Base-by-base conservation (phyloP, 1,284 basidiomycete species). In the Pyrrhoderma lamaoense region DNA sequence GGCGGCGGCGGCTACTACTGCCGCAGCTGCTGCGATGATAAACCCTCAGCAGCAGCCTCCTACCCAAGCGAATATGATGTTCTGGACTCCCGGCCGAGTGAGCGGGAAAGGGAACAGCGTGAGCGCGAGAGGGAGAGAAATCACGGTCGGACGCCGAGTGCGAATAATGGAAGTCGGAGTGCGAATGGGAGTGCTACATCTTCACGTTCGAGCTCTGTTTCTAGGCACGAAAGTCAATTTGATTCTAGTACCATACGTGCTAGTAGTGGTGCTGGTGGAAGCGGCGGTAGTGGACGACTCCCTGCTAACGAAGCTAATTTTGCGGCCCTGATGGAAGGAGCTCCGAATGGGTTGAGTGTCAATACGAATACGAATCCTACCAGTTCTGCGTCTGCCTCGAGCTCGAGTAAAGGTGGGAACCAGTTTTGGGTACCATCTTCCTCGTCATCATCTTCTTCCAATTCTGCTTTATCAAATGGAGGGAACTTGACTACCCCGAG, bases 61-160 rank as follows among this genome's bases (percentile, higher is more conserved):
- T 34, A 51, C 44, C 13, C 48, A 50, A 27, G 45, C 49, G 18
- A 52, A 47, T 36, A 54, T 54, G 53, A 54, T 54, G 52, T 54
- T 54, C 38, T 54, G 53, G 53, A 42, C 45, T 43, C 53, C 53
- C 14, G 49, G 35, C 31, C 49, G 36, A 43, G 27, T 16, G 53
- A 54, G 43, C 46, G 52, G 14, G 52, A 49, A n/a, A 42, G 40
- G 22, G 49, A 48, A 40, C 27, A 23, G 31, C 19, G 45, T 19
- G 51, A 52, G n/a, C 34, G 47, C 13, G 52, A 47, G 25, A 27
- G 49, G 25, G 53, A 54, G n/a, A 27, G 48, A 7, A 35, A 43
- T 11, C 53, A 54, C 21, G 47, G 47, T 9, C 48, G 53, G 25
- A 51, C 43, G 3, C 53, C 53, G 38, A 51, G 48, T 25, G 49